Evolutionary conservation across 2,329 filamentous ascomycete genomes (phyloP), one percentile per base, ranked within the genome.

Genomic region (Eutypella sp.): DNA sequence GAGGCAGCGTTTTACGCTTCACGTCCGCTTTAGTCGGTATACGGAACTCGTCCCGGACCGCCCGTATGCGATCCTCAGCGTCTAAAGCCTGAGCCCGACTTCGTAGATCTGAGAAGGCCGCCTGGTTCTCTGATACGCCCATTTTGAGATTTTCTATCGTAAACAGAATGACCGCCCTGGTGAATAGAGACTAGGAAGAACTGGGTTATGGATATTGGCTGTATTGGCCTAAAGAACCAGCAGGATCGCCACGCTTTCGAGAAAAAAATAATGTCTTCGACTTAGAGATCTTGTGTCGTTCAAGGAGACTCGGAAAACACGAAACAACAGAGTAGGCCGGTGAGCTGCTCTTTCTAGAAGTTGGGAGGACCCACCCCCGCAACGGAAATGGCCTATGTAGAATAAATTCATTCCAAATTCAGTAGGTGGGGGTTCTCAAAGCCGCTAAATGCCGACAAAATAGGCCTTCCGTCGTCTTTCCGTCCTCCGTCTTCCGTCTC

Each of bases 11-110:
- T 42, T 51, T 57, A 27, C 60, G 57, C 49, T 55, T 57, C 44
- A 63, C 51, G 29, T 63, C 61, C 36, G 57, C 60, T 47, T 49
- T 55, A 10, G 56, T 58, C 39, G 61, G 61, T 42, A 64, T 57
- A 6, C 49, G 55, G 40, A 63, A 64, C 44, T 63, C 60, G 41
- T 57, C 52, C 45, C 57, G 55, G 41, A 61, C 48, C 23, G 56
- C 55, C 38, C 53, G 52, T 46, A 64, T 55, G 23, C 39, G 31
- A 40, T 64, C 60, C 23, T 58, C 56, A 41, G 42, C 44, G 44
- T 64, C 61, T 15, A 61, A 49, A 29, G 49, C 47, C 48, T 57
- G 49, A 53, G 61, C 61, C 51, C 60, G 53, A 46, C 53, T 52
- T 27, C 50, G 52, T 46, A 64, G 54, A 44, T 55, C 55, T 44